phyloP scores from a whole-genome alignment of 2,329 filamentous ascomycete genomes.

The Cladosporium sp. region DNA sequence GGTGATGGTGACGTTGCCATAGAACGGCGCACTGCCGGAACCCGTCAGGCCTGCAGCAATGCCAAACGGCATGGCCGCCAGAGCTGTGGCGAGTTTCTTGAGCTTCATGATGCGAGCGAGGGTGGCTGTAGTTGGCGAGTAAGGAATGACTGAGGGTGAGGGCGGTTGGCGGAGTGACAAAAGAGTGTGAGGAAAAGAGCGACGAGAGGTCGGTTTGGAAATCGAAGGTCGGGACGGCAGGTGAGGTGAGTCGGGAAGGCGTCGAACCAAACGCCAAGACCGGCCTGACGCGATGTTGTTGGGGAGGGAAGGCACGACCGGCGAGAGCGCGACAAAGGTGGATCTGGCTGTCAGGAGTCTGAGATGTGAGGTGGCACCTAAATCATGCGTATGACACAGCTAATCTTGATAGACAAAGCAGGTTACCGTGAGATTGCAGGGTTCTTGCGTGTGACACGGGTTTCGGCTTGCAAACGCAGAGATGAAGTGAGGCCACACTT shows the following conservation, averaged over 20 bases:
- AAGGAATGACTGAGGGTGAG: conserved; percentile 27
- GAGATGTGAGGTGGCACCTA: no score
- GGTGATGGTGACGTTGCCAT: not conserved
- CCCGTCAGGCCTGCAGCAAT: not conserved
- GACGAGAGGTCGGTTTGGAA: not conserved
- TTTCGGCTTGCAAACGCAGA: not conserved
- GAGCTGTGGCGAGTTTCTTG: conserved; percentile 15
- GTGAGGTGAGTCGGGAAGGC: no score
- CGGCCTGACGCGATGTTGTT: no score
- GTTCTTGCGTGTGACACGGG: not conserved
- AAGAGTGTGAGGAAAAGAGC: conserved; percentile 10
- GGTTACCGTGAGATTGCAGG: conserved; percentile 2
- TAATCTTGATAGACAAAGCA: not conserved
- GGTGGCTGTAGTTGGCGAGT: conserved; percentile 13
- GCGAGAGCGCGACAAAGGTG: no score
- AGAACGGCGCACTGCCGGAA: not conserved
- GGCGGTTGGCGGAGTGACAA: conserved; percentile 15
- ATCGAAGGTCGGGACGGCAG: conserved; percentile 12
- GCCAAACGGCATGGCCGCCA: conserved; percentile 6
- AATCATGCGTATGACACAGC: no score
- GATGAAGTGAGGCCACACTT: not conserved
- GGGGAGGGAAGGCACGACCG: not conserved
- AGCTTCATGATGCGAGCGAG: conserved; percentile 15
- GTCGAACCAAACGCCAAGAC: no score
- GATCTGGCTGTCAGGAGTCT: no score